Conservation (phyloP, 2,329 filamentous ascomycete species). For the Elsinoe australis region DNA sequence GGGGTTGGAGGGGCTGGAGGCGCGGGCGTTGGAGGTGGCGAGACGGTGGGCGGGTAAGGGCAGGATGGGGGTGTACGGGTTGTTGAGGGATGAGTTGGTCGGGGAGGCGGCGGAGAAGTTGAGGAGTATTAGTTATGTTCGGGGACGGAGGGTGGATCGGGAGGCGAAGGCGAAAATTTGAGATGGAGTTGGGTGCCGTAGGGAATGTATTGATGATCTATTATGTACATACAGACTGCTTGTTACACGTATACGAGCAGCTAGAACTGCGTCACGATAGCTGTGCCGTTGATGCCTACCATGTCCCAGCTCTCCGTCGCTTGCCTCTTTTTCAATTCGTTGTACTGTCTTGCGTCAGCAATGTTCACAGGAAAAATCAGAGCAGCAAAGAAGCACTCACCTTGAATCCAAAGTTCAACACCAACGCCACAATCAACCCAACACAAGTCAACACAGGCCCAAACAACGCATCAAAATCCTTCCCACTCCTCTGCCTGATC, state of each 20-base stretch:
- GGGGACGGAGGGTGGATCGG: slow-evolving; percentile 38
- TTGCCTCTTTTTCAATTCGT: slow-evolving; percentile 11
- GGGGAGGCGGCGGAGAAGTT: slow-evolving; percentile 47
- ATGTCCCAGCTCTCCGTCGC: not conserved
- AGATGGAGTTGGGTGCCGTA: not conserved
- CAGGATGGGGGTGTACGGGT: slow-evolving; percentile 46
- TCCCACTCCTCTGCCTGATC: slow-evolving; percentile 79
- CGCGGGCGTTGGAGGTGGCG: slow-evolving; percentile 38
- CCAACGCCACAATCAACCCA: slow-evolving; percentile 67
- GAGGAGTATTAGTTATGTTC: slow-evolving; percentile 47
- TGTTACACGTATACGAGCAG: not conserved
- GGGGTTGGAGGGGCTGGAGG: not conserved
- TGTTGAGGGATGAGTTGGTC: slow-evolving; percentile 46
- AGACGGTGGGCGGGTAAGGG: slow-evolving; percentile 36
- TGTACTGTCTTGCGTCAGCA: slow-evolving; percentile 7
- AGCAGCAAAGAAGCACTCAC: slow-evolving; percentile 36
- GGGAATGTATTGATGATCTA: not conserved
- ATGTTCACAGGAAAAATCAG: not conserved
- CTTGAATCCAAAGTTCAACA: slow-evolving; percentile 85
- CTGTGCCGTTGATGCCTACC: slow-evolving; percentile 13
- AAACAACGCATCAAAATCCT: slow-evolving; percentile 83
- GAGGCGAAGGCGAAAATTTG: slow-evolving; percentile 27
- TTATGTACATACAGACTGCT: not conserved
- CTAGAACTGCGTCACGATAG: slow-evolving; percentile 7
- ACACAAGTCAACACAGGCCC: slow-evolving; percentile 78